Base-by-base conservation (phyloP, 2,329 filamentous ascomycete genomes). In the Colletotrichum melonis region DNA sequence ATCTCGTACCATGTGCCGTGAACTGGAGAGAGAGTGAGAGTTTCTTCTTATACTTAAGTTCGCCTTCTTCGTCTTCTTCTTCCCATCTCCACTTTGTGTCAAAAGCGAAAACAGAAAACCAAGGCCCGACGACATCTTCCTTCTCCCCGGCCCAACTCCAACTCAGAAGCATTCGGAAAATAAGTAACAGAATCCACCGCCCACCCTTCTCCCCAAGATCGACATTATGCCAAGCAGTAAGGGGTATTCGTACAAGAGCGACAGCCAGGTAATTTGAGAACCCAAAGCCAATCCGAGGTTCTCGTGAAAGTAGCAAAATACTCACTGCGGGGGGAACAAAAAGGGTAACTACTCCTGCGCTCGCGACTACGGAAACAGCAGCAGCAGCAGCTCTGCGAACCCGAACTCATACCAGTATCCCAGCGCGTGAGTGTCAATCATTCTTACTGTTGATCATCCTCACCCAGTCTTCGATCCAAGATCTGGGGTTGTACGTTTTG, bases 341-440 rank as follows among this genome's bases (percentile, higher is more conserved):
- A 1, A 93, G 91, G 91, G 92, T 75, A 93, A 93, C 82, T 88
- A 90, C 82, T 93, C 90, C 78, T 92, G 90, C 81, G 81, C 87
- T 59, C 90, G 91, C 42, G 89, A 92, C 81, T 92, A 92, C 75
- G 89, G 89, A 75, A 86, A 85, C 6, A 42, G 89, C 75, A 86
- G 85, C 75, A 86, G 85, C 75, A 86, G 85, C 75, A 77, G 81
- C 62, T 89, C 87, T 5, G 76, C 85, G 66, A 91, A 91, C 79
- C 82, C 83, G 32, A 92, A 92, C 82, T 82, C 85, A 9, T 92
- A 92, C 80, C 91, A 93, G 79, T 93, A 93, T 79, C 92, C 90
- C 65, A 93, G 93, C 84, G 79, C 70, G 88, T 90, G 80, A 75
- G 86, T 79, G 35, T 49, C 63, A 52, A 14, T 14, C 8, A n/a